Evolutionary conservation across 2,329 filamentous ascomycete species (phyloP).

Genomic region (Orbilia brochopaga): DNA sequence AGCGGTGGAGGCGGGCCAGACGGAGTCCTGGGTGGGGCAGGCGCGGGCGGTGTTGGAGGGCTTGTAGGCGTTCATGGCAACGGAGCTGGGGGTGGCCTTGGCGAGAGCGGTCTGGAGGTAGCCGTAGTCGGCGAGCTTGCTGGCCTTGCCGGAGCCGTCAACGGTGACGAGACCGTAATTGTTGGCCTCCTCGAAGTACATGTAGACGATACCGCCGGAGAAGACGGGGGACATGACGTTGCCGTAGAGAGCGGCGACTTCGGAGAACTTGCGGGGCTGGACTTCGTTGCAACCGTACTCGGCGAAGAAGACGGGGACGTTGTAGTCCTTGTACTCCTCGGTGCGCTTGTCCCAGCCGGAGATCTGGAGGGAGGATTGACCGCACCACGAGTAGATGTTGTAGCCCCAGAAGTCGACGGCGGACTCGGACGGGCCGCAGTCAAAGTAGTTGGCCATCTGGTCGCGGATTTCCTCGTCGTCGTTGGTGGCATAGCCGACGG

Average conservation of each 20-base stretch:
- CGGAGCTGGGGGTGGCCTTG: constrained; percentile 70
- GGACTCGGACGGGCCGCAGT: constrained; percentile 73
- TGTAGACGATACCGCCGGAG: constrained; percentile 97
- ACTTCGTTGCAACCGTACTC: constrained; percentile 90
- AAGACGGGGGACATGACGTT: constrained; percentile 82
- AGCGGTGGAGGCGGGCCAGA: constrained; percentile 72
- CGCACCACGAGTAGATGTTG: constrained; percentile 99
- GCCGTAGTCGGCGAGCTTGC: constrained; percentile 75
- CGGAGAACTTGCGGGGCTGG: constrained; percentile 77
- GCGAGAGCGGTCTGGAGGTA: constrained; percentile 73
- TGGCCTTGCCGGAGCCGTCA: constrained; percentile 64
- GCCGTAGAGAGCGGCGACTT: constrained; percentile 81
- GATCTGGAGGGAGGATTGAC: constrained; percentile 73
- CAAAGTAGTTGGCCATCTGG: constrained; percentile 88
- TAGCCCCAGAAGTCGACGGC: constrained; percentile 98
- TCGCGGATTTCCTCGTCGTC: constrained; percentile 84
- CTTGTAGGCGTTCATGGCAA: constrained; percentile 71
- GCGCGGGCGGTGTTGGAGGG: constrained; percentile 72
- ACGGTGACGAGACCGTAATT: constrained; percentile 80
- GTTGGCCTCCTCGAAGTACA: constrained; percentile 93
- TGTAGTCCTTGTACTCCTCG: constrained; percentile 84
- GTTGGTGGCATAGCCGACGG: constrained; percentile 94
- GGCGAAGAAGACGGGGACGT: constrained; percentile 95
- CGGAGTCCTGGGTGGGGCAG: constrained; percentile 71
- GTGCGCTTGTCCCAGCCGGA: constrained; percentile 86